Evolutionary conservation across 2,329 filamentous ascomycete genomes (phyloP), one percentile per base, ranked within the genome.

Genomic region (Kalaharituber pfeilii): DNA sequence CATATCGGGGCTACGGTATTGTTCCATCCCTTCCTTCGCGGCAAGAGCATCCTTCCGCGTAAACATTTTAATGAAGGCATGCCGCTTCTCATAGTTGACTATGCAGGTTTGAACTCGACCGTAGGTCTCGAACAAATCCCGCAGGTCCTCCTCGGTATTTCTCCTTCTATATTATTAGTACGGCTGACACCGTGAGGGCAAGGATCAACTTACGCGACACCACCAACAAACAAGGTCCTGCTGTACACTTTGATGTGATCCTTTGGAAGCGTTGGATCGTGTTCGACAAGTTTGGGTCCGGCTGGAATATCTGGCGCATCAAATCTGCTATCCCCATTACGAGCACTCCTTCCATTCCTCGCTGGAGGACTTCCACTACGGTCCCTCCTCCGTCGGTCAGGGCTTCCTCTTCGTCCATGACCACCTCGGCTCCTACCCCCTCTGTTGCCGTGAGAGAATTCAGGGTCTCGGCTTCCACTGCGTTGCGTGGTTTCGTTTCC

Each of bases 51-150:
- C 86, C 58, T 79, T 76, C 33, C 93, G 86, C 59, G 79, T 91
- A 62, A 91, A 78, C 91, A 98, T 98, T 71, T 98, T 98, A 65
- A 98, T 89, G 67, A 98, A 98, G 5, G 91, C 91, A 69, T 98
- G 91, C 18, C 91, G 84, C 71, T 96, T 98, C 66, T 98, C 91
- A 65, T 86, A 84, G 71, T 98, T 96, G 62, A 95, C 88, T 61
- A 98, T 98, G 69, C 89, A 96, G 1, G 89, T 95, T 69, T 98
- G 91, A 3, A 98, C 91, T 52, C 81, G 74, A 56, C 91, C 91
- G 66, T 81, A 94, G 47, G 80, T 80, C 64, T 73, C 75, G 68
- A 98, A 98, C 45, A 94, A 80, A 51, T 72, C 72, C 52, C 87
- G 81, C 52, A 98, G 75, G 67, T 96, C 87, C 55, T 76, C 73